Conservation (phyloP, 2,329 filamentous ascomycete genomes). For the Neonectria punicea region DNA sequence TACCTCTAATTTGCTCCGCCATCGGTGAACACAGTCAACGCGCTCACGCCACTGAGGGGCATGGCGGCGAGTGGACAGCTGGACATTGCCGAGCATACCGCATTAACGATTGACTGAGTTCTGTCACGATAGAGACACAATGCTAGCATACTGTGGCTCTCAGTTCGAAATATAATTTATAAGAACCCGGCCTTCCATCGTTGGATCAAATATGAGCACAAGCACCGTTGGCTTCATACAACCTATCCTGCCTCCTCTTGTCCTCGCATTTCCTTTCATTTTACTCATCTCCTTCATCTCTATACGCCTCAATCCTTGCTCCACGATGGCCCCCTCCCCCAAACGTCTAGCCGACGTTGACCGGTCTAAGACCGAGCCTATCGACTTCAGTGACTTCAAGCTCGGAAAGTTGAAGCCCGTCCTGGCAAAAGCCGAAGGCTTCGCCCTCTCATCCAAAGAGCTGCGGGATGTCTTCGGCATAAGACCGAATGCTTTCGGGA, state of each 20-base stretch:
- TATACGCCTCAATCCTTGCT: neutral
- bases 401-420: neutral
- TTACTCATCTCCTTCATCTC: neutral
- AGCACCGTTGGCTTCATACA: neutral
- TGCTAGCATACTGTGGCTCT: neutral
- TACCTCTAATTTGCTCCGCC: neutral
- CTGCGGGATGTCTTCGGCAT: neutral
- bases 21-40: neutral
- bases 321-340: neutral
- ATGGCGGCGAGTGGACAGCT: neutral
- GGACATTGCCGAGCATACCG: neutral
- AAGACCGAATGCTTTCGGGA: neutral
- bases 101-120: neutral
- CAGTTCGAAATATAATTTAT: neutral
- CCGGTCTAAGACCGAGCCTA: neutral
- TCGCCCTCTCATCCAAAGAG: neutral
- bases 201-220: neutral
- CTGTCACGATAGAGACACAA: neutral
- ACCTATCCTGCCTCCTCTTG: neutral
- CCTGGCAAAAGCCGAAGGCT: neutral
- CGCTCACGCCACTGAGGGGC: neutral
- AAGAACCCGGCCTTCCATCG: neutral
- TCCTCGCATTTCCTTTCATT: neutral
- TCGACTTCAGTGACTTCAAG: neutral
- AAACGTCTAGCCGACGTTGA: neutral